Conservation (phyloP, 257 asterid genomes). For the Solanum arcanum region DNA sequence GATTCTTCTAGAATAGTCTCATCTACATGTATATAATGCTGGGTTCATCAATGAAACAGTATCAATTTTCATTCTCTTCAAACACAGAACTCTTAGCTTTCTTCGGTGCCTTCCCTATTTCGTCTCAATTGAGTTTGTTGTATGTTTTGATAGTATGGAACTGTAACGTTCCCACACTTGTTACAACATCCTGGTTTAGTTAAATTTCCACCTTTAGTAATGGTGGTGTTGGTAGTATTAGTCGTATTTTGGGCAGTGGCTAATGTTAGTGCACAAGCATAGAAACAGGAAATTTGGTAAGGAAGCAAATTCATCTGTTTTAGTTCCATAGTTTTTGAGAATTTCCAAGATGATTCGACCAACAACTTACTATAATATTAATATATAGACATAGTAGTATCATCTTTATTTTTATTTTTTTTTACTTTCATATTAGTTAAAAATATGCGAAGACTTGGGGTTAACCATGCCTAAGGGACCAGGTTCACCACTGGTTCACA, state of each 20-base stretch:
- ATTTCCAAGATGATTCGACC: not conserved
- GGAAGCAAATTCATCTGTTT: not conserved
- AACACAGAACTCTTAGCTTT: too few relatives aligned
- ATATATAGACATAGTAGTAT: not conserved
- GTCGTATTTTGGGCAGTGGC: not conserved
- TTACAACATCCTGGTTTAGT: conserved; percentile 21
- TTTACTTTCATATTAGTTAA: not conserved
- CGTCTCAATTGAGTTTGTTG: too few relatives aligned
- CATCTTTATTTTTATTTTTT: not conserved
- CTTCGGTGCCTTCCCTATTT: too few relatives aligned
- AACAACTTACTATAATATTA: not conserved
- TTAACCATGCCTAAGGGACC: not conserved
- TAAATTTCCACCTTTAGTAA: not conserved
- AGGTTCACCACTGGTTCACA: too few relatives aligned
- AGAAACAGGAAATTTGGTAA: not conserved
- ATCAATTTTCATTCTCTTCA: too few relatives aligned
- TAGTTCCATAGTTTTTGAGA: not conserved
- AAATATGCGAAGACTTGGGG: not conserved
- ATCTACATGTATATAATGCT: too few relatives aligned
- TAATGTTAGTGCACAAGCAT: not conserved
- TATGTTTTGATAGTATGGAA: conserved; percentile 7
- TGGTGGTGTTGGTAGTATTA: not conserved
- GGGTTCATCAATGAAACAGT: too few relatives aligned
- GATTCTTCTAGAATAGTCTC: too few relatives aligned
- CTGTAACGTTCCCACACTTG: conserved; percentile 30